phyloP scores from a whole-genome alignment of 2,329 filamentous ascomycete species.

The Aspergillus fijiensis region DNA sequence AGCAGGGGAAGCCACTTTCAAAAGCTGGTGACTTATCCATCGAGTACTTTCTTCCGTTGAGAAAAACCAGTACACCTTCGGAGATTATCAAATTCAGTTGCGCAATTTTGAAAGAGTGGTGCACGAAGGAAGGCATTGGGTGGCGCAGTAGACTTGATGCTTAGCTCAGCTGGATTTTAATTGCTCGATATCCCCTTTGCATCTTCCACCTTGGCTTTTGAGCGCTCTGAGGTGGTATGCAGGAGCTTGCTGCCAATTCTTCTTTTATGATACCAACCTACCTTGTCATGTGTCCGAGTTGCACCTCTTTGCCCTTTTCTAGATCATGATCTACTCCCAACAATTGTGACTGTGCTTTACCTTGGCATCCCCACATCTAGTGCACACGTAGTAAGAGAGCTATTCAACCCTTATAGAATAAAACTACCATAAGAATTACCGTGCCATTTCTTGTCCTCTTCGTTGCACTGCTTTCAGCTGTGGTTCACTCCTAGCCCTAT shows the following conservation, averaged over 20 bases:
- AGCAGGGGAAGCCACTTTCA: constrained; percentile 36
- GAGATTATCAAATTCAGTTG: constrained; percentile 49
- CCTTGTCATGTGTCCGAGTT: no score
- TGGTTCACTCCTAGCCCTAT: no score
- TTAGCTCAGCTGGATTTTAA: constrained; percentile 19
- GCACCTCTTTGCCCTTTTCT: no score
- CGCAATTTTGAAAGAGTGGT: constrained; percentile 49
- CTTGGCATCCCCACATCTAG: no score
- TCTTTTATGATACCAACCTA: constrained; percentile 32
- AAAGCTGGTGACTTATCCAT: constrained; percentile 38
- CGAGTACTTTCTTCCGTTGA: constrained; percentile 45
- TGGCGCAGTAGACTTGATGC: constrained; percentile 45
- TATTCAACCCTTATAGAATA: no score
- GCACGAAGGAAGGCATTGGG: constrained; percentile 45
- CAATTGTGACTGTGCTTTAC: no score
- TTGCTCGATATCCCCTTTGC: not conserved
- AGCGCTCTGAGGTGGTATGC: not conserved
- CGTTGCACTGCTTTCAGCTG: no score
- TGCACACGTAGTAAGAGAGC: no score
- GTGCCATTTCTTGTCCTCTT: no score
- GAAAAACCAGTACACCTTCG: constrained; percentile 42
- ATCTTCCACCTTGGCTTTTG: not conserved
- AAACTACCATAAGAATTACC: no score
- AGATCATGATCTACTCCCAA: no score
- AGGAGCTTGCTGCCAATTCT: constrained; percentile 16